These are phyloP conservation scores for Flaveria floridana DNA, from an alignment of 140 eudicot species.

Conservation along the genomic window DNA sequence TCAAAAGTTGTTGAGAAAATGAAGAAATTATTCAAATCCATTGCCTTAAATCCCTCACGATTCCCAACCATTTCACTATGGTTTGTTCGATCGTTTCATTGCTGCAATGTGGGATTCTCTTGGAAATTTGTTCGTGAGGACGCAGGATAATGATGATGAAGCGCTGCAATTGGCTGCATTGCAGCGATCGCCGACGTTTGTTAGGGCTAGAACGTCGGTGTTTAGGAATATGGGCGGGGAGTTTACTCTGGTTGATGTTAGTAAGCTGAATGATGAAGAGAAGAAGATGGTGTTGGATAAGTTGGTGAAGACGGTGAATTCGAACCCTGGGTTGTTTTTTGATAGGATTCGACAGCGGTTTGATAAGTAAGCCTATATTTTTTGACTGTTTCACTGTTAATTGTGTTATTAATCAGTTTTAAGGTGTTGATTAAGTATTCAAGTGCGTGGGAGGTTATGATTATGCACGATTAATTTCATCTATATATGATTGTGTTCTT, in stretches of 20 bases:
- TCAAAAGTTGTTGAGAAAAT: constrained; percentile 45
- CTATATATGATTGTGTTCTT: constrained; percentile 16
- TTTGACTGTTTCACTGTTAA: background rate
- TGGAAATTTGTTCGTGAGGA: constrained; percentile 37
- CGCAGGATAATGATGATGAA: constrained; percentile 50
- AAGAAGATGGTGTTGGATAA: constrained; percentile 63
- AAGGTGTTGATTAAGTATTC: background rate
- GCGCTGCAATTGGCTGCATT: constrained; percentile 70
- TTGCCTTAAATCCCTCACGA: constrained; percentile 34
- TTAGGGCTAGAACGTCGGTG: constrained; percentile 61
- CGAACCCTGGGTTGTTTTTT: constrained; percentile 63
- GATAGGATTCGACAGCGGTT: constrained; percentile 68
- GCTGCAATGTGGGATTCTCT: constrained; percentile 47
- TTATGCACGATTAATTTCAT: constrained; percentile 9
- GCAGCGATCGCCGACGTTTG: constrained; percentile 64
- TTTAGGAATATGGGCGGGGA: constrained; percentile 52
- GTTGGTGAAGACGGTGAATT: constrained; percentile 50
- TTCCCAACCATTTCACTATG: constrained; percentile 25
- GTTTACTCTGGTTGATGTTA: constrained; percentile 63
- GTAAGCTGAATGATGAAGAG: constrained; percentile 56
- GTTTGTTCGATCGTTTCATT: constrained; percentile 9
- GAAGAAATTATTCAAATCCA: constrained; percentile 9
- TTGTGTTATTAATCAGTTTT: background rate
- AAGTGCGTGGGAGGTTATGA: background rate
- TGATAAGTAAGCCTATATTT: constrained; percentile 54